These are phyloP conservation scores for Kwoniella sp. DNA, from an alignment of 768 basidiomycete genomes.

Conservation along the genomic window DNA sequence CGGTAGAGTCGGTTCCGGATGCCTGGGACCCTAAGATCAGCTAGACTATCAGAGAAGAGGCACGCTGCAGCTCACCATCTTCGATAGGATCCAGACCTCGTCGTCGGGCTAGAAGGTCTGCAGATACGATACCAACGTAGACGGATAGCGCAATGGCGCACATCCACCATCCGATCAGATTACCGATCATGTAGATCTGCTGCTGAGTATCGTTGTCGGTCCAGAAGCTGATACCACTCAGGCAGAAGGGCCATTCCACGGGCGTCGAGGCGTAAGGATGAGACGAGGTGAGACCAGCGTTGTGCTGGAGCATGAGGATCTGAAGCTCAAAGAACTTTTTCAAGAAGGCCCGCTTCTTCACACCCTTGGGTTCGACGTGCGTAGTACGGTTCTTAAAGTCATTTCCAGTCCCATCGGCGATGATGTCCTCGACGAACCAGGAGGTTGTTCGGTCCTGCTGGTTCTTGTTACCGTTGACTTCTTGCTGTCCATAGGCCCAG, in stretches of 20 bases:
- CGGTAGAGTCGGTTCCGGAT: constrained; percentile 92
- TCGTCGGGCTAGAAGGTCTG: constrained; percentile 82
- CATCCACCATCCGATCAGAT: constrained; percentile 90
- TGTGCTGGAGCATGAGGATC: constrained; percentile 93
- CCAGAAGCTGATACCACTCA: constrained; percentile 98
- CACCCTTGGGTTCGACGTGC: constrained; percentile 59
- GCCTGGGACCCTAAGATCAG: constrained; percentile 54
- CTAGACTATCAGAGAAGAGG: neutral
- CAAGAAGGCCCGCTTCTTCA: constrained; percentile 85
- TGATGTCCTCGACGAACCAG: constrained; percentile 84
- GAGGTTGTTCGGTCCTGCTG: constrained; percentile 71
- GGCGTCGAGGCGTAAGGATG: constrained; percentile 96
- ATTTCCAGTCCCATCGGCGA: constrained; percentile 62
- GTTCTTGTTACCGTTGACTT: constrained; percentile 96
- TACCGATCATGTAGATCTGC: constrained; percentile 96
- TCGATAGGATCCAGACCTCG: constrained; percentile 80
- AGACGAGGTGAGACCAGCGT: constrained; percentile 94
- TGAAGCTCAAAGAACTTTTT: constrained; percentile 91
- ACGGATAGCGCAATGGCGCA: constrained; percentile 80
- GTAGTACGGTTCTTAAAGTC: constrained; percentile 59
- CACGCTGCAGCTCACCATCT: constrained; percentile 62
- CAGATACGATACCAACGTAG: constrained; percentile 81
- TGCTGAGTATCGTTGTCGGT: constrained; percentile 71
- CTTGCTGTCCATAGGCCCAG: constrained; percentile 96
- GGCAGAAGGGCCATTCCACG: constrained; percentile 96